Conservation (phyloP, 1,284 basidiomycete species). For the Apiotrichum domesticum region DNA sequence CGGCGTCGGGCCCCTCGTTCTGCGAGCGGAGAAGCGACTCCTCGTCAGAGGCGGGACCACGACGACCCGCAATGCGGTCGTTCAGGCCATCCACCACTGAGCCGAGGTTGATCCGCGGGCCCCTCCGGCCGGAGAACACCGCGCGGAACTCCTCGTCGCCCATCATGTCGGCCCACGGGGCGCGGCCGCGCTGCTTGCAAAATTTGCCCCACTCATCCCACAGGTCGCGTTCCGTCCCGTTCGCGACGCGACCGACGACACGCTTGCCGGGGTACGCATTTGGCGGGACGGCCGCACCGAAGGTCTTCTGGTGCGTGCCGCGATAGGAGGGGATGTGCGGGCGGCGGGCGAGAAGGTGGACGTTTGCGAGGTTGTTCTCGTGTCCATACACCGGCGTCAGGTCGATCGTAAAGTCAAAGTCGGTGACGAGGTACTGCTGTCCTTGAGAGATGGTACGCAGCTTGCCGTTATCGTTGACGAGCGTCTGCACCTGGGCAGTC, state of each 20-base stretch:
- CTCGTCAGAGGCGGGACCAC: slow-evolving; percentile 3
- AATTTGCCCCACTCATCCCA: slow-evolving; percentile 7
- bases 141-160: slow-evolving; percentile 12
- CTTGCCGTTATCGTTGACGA: slow-evolving; percentile 22
- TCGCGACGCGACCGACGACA: neutral
- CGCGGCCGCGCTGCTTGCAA: slow-evolving; percentile 5
- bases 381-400: slow-evolving; percentile 25
- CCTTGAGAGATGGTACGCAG: slow-evolving; percentile 18
- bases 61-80: neutral
- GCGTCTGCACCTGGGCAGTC: slow-evolving; percentile 17
- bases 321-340: slow-evolving; percentile 10
- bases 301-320: slow-evolving; percentile 11
- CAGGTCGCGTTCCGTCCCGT: neutral
- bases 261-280: neutral
- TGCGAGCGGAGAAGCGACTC: slow-evolving; percentile 10
- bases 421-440: slow-evolving; percentile 23
- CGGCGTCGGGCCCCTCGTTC: neutral
- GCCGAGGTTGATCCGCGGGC: neutral
- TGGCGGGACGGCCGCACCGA: neutral
- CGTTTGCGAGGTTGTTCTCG: slow-evolving; percentile 27
- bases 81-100: too few species aligned
- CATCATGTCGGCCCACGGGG: slow-evolving; percentile 9
- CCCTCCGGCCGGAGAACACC: neutral
- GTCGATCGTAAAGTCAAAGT: slow-evolving; percentile 42
- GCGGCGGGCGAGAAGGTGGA: slow-evolving; percentile 19